Evolutionary conservation across 805 yeast genomes (phyloP).

Genomic region (Clavispora carvajalis): DNA sequence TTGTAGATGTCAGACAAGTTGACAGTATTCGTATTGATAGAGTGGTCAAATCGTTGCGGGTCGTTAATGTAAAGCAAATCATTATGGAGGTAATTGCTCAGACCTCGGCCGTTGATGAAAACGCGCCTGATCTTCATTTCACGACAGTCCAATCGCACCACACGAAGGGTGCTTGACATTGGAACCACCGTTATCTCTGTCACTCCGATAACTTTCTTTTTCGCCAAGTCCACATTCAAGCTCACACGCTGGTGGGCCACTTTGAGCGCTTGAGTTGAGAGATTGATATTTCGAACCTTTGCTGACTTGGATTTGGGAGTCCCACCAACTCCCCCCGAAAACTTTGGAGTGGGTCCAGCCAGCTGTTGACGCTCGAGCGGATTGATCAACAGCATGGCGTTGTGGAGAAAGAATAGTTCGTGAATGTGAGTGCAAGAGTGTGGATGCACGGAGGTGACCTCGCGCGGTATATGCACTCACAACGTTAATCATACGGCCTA

Average conservation of each 20-base stretch:
- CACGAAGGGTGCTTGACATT: slow-evolving; percentile 48
- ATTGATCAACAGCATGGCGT: slow-evolving; percentile 8
- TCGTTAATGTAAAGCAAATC: slow-evolving; percentile 46
- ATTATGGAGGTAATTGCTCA: slow-evolving; percentile 48
- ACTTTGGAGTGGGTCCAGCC: slow-evolving; percentile 15
- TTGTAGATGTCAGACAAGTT: slow-evolving; percentile 42
- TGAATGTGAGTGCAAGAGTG: not conserved
- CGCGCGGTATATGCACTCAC: not conserved
- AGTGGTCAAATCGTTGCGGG: slow-evolving; percentile 24
- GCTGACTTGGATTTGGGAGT: slow-evolving; percentile 11
- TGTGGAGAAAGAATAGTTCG: not conserved
- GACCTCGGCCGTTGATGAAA: slow-evolving; percentile 51
- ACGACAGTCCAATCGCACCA: slow-evolving; percentile 73
- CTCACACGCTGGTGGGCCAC: slow-evolving; percentile 82
- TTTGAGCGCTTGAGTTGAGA: slow-evolving; percentile 47
- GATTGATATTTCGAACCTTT: slow-evolving; percentile 7
- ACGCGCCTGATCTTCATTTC: slow-evolving; percentile 63
- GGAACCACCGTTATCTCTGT: slow-evolving; percentile 85
- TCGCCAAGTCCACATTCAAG: slow-evolving; percentile 73
- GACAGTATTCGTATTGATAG: slow-evolving; percentile 18
- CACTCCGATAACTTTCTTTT: slow-evolving; percentile 55
- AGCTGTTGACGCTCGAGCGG: slow-evolving; percentile 7
- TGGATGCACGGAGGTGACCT: not conserved
- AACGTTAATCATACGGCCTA: no score
- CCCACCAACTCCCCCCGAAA: slow-evolving; percentile 6